These are phyloP conservation scores for Candida albicans DNA, from an alignment of 1,139 yeast genomes.

Conservation along the genomic window DNA sequence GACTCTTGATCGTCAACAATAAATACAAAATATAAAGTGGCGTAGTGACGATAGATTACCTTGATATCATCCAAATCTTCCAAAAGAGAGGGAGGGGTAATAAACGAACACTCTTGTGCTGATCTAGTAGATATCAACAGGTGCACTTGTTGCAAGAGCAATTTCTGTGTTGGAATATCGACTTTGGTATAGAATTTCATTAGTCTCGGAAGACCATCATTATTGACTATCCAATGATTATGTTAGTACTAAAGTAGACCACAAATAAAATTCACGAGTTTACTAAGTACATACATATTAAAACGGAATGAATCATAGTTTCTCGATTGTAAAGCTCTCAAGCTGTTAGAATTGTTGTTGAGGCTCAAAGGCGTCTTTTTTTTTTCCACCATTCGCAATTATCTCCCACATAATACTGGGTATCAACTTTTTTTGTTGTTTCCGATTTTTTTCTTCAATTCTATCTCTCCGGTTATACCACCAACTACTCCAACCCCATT, in stretches of 20 bases:
- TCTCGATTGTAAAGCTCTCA: no score
- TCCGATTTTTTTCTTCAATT: background rate
- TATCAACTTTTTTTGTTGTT: background rate
- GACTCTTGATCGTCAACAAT: conserved; percentile 95
- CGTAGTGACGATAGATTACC: conserved; percentile 91
- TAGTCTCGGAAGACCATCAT: conserved; percentile 87
- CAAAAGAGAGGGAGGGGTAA: conserved; percentile 75
- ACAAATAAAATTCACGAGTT: background rate
- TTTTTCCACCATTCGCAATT: background rate
- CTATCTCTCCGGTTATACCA: background rate
- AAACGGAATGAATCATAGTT: conserved; percentile 82
- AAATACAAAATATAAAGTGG: conserved; percentile 91
- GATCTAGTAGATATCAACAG: conserved; percentile 67
- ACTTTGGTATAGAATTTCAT: conserved; percentile 93
- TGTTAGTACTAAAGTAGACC: conserved; percentile 9
- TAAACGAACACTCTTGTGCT: conserved; percentile 74
- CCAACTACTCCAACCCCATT: background rate
- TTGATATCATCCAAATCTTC: conserved; percentile 78
- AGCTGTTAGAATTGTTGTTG: background rate
- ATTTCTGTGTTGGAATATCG: conserved; percentile 71
- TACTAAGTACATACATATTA: conserved; percentile 64
- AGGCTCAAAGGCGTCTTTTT: background rate
- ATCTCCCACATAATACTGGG: background rate
- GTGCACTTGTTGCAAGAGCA: conserved; percentile 72
- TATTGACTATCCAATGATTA: conserved; percentile 61